Evolutionary conservation across 2,329 filamentous ascomycete species (phyloP).

Genomic region (Zymoseptoria brevis): DNA sequence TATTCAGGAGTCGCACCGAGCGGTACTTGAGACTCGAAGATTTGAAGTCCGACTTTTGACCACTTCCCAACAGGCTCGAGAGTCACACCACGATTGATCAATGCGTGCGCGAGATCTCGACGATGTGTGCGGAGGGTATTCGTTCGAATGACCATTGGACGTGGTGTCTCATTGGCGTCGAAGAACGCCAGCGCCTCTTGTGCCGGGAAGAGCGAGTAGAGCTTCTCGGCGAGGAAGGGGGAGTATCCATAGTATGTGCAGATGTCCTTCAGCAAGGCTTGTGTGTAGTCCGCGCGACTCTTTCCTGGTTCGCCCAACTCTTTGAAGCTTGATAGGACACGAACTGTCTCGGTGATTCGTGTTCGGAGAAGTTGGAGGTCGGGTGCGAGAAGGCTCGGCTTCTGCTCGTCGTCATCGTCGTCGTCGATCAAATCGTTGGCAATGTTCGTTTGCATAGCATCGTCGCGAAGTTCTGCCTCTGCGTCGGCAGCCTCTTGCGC

Average conservation of each 20-base stretch:
- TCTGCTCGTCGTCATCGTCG: constrained; percentile 51
- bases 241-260: constrained; percentile 97
- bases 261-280: constrained; percentile 80
- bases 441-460: constrained; percentile 88
- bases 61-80: constrained; percentile 96
- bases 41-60: constrained; percentile 94
- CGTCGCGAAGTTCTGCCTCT: constrained; percentile 76
- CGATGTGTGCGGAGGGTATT: constrained; percentile 79
- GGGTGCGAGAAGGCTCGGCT: constrained; percentile 63
- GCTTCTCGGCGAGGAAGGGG: constrained; percentile 87
- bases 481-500: constrained; percentile 75
- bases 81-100: constrained; percentile 94
- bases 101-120: constrained; percentile 76
- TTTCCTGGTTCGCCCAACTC: constrained; percentile 71
- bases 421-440: constrained; percentile 59
- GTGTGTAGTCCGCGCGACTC: constrained; percentile 80
- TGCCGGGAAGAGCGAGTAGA: constrained; percentile 84
- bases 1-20: constrained; percentile 96
- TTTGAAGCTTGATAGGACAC: constrained; percentile 81
- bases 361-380: constrained; percentile 83
- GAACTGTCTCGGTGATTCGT: constrained; percentile 85
- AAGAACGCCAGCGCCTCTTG: constrained; percentile 96
- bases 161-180: constrained; percentile 92
- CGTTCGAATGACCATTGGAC: constrained; percentile 90
- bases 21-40: constrained; percentile 83